phyloP scores from a whole-genome alignment of 2,329 filamentous ascomycete species.

The Aspergillus sp. region DNA sequence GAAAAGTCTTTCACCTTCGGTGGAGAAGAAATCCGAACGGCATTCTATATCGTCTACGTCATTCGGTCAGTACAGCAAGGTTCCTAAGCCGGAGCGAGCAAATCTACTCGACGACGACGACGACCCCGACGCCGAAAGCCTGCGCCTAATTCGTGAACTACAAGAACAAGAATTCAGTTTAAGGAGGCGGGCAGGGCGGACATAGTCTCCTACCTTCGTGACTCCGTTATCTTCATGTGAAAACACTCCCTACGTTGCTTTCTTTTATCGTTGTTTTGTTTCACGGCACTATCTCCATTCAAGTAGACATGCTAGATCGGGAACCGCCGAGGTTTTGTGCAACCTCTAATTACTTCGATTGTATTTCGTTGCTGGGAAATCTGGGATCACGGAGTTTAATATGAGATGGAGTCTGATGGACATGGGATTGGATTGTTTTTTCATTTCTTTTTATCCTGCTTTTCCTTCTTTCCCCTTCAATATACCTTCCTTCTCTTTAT shows the following conservation, averaged over 20 bases:
- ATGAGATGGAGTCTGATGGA: constrained; percentile 15
- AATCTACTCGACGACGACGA: constrained; percentile 32
- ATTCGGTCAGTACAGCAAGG: constrained; percentile 29
- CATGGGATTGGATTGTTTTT: constrained; percentile 14
- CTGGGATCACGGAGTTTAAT: constrained; percentile 19
- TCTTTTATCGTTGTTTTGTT: constrained; percentile 7
- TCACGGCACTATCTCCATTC: background rate
- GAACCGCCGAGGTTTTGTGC: constrained; percentile 9
- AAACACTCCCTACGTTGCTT: background rate
- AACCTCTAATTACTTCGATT: constrained; percentile 4
- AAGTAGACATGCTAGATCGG: constrained; percentile 18
- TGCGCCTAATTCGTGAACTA: constrained; percentile 45
- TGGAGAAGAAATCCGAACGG: constrained; percentile 39
- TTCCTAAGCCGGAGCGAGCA: constrained; percentile 26
- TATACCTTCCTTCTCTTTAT: background rate
- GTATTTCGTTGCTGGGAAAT: constrained; percentile 11
- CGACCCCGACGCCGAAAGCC: constrained; percentile 42
- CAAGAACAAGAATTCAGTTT: constrained; percentile 48
- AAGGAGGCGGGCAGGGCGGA: constrained; percentile 32
- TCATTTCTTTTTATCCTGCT: background rate
- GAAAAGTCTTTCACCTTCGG: constrained; percentile 34
- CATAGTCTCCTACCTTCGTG: constrained; percentile 5
- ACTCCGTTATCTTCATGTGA: background rate
- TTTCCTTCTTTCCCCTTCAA: background rate
- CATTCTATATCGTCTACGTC: constrained; percentile 25